Evolutionary conservation across 371 early-diverging fungal species (phyloP).

Genomic region (Zopfochytrium polystomum): DNA sequence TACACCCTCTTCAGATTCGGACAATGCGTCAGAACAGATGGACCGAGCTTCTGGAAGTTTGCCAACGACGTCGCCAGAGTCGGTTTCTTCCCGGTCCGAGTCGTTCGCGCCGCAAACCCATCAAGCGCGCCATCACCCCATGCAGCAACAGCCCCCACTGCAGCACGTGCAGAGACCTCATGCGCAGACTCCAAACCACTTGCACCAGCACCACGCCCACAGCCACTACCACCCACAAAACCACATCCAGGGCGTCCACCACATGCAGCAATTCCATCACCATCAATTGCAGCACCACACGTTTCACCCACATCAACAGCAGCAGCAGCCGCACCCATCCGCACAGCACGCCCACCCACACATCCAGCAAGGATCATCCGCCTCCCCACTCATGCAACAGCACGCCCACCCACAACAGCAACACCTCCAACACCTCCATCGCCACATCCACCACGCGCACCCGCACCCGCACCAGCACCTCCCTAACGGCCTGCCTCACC

Average conservation of each 20-base stretch:
- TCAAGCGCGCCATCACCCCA: neutral
- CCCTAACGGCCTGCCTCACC: neutral
- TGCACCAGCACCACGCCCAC: neutral
- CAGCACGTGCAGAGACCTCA: slow-evolving; percentile 1
- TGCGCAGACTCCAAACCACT: neutral
- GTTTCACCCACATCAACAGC: neutral
- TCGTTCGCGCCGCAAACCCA: neutral
- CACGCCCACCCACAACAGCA: neutral
- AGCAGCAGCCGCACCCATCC: neutral
- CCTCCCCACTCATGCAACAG: too few relatives aligned
- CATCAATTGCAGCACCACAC: neutral
- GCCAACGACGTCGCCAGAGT: neutral
- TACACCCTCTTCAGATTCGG: neutral
- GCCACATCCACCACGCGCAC: neutral
- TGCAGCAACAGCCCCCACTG: slow-evolving; percentile 2
- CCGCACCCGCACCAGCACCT: neutral
- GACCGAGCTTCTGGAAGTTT: neutral
- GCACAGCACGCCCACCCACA: neutral
- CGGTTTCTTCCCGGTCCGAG: neutral
- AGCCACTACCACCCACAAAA: slow-evolving; percentile 12
- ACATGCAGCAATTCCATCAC: slow-evolving; percentile 2
- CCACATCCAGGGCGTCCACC: slow-evolving; percentile 5
- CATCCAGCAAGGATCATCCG: neutral
- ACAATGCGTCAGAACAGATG: neutral
- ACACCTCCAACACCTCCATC: neutral